These are phyloP conservation scores for Monosporozyma servazzii DNA, from an alignment of 805 yeast species.

Conservation along the genomic window DNA sequence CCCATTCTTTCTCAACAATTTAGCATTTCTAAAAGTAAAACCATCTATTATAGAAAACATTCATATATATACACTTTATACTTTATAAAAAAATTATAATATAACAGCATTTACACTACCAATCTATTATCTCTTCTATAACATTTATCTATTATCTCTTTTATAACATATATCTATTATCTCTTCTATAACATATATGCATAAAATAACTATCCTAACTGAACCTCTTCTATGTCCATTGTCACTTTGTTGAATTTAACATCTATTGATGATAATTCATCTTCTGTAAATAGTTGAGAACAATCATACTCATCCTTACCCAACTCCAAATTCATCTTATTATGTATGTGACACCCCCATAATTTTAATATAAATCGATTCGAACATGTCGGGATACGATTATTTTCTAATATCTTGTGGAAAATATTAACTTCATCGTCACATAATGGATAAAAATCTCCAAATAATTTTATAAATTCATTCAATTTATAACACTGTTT, in stretches of 20 bases:
- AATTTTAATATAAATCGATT: slow-evolving; percentile 68
- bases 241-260: slow-evolving; percentile 14
- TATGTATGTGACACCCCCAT: slow-evolving; percentile 96
- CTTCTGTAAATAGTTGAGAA: slow-evolving; percentile 42
- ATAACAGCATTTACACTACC: too few relatives aligned
- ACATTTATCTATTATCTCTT: too few relatives aligned
- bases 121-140: too few relatives aligned
- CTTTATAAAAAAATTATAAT: too few relatives aligned
- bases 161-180: not conserved
- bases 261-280: slow-evolving; percentile 64
- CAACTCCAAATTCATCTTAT: slow-evolving; percentile 76
- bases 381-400: slow-evolving; percentile 79
- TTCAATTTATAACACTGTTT: not conserved
- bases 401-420: slow-evolving; percentile 49
- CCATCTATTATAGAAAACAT: too few relatives aligned
- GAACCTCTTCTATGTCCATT: slow-evolving; percentile 11
- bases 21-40: too few relatives aligned
- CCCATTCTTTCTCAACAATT: too few relatives aligned
- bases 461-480: slow-evolving; percentile 61
- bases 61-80: too few relatives aligned
- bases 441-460: slow-evolving; percentile 91
- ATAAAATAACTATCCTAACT: slow-evolving; percentile 8
- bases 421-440: slow-evolving; percentile 82
- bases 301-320: slow-evolving; percentile 86
- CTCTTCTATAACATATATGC: not conserved